Evolutionary conservation across 306 rosid genomes (phyloP).

Genomic region (Betula pendula): DNA sequence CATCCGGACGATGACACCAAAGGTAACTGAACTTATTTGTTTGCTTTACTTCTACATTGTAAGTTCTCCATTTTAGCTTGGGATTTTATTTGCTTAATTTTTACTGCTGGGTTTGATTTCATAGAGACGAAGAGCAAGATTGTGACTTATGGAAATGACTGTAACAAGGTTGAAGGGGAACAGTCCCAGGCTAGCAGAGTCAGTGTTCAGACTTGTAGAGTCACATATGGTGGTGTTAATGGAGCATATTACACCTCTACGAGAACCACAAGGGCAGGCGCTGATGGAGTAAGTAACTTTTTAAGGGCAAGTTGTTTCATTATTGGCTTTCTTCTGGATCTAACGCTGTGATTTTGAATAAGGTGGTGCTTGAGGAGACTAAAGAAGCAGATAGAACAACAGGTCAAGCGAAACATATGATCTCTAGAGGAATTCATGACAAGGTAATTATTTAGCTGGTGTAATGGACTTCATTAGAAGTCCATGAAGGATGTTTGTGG

Average conservation of each 20-base stretch:
- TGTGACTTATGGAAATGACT: constrained; percentile 28
- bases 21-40: constrained; percentile 40
- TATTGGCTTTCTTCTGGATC: background rate
- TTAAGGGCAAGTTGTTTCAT: background rate
- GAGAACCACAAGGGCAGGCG: constrained; percentile 55
- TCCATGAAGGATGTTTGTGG: constrained; percentile 1
- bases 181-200: constrained; percentile 29
- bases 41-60: background rate
- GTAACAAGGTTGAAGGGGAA: constrained; percentile 25
- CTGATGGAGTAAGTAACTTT: constrained; percentile 64
- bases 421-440: constrained; percentile 79
- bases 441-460: constrained; percentile 54
- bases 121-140: constrained; percentile 41
- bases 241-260: constrained; percentile 84
- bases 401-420: constrained; percentile 70
- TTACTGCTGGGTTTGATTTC: constrained; percentile 12
- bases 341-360: constrained; percentile 24
- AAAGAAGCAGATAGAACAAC: constrained; percentile 82
- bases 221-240: constrained; percentile 79
- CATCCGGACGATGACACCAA: constrained; percentile 66
- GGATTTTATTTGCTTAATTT: constrained; percentile 4
- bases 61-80: background rate
- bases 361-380: constrained; percentile 72
- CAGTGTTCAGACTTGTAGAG: constrained; percentile 56
- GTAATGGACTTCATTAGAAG: background rate